Conservation (phyloP, 176 grass and related monocot species). For the Phoenix dactylifera region DNA sequence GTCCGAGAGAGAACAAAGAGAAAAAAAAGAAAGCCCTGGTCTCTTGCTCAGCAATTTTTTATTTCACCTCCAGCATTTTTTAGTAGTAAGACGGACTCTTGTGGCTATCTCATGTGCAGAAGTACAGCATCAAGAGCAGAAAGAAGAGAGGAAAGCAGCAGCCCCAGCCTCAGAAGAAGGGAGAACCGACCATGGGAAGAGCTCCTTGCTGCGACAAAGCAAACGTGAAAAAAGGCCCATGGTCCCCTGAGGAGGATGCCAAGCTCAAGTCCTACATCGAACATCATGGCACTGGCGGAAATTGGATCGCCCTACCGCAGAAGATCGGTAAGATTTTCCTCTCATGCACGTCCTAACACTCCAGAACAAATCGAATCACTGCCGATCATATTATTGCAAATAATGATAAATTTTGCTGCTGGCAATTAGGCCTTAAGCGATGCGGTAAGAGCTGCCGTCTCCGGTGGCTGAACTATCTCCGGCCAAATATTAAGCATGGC, state of each 20-base stretch:
- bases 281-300: constrained; percentile 34
- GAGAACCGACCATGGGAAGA: constrained; percentile 32
- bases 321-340: constrained; percentile 28
- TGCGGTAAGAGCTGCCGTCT: constrained; percentile 40
- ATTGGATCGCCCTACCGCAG: constrained; percentile 49
- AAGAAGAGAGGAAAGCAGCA: no score
- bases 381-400: neutral
- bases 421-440: constrained; percentile 27
- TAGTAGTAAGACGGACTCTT: neutral
- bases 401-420: neutral
- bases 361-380: no score
- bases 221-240: constrained; percentile 49
- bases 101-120: no score
- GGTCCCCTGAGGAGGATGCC: constrained; percentile 53
- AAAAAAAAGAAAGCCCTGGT: constrained; percentile 62
- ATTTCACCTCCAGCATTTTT: constrained; percentile 50
- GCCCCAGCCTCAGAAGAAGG: no score
- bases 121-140: no score
- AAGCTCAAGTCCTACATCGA: constrained; percentile 45
- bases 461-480: constrained; percentile 61
- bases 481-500: constrained; percentile 47
- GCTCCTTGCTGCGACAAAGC: constrained; percentile 67
- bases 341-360: neutral
- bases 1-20: constrained; percentile 74
- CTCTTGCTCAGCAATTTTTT: constrained; percentile 39